Conservation (phyloP, 139 green algal genomes). For the Desmodesmus armatus region DNA sequence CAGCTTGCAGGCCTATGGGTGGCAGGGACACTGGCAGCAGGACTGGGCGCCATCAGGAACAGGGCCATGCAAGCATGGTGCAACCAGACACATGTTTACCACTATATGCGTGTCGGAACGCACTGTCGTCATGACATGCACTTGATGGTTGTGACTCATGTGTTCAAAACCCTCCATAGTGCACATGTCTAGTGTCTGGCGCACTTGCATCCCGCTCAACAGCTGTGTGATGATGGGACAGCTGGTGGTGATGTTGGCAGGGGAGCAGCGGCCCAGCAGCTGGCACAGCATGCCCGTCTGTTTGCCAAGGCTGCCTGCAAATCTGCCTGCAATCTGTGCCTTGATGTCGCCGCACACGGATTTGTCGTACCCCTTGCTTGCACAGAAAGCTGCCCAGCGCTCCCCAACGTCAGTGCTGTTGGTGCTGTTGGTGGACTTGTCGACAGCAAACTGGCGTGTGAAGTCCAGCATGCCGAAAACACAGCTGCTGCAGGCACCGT, state of each 20-base stretch:
- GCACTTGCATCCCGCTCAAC: not conserved
- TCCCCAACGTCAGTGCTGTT: not conserved
- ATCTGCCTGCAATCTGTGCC: not conserved
- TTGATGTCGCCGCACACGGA: not conserved
- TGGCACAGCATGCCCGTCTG: too few species aligned
- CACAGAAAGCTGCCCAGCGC: not conserved
- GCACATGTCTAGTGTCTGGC: not conserved
- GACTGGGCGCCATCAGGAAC: not conserved
- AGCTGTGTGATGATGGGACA: not conserved
- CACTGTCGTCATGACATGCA: not conserved
- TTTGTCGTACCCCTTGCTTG: not conserved
- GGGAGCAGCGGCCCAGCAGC: not conserved
- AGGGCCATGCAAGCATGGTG: not conserved
- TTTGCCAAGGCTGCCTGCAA: constrained; percentile 9
- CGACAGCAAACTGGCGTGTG: not conserved
- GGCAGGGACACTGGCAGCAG: not conserved
- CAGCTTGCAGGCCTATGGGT: not conserved
- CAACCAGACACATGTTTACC: not conserved
- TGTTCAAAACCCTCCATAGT: not conserved
- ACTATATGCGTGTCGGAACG: not conserved
- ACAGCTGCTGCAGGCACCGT: not conserved
- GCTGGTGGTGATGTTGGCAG: not conserved
- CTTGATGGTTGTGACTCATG: too few species aligned
- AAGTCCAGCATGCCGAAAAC: not conserved
- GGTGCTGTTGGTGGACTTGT: not conserved